Percentiles rank a stretch among this genome's conserved stretches.
These are phyloP conservation scores for Fusarium hostae DNA, from an alignment of 2,329 filamentous ascomycete genomes.

Conservation along the genomic window DNA sequence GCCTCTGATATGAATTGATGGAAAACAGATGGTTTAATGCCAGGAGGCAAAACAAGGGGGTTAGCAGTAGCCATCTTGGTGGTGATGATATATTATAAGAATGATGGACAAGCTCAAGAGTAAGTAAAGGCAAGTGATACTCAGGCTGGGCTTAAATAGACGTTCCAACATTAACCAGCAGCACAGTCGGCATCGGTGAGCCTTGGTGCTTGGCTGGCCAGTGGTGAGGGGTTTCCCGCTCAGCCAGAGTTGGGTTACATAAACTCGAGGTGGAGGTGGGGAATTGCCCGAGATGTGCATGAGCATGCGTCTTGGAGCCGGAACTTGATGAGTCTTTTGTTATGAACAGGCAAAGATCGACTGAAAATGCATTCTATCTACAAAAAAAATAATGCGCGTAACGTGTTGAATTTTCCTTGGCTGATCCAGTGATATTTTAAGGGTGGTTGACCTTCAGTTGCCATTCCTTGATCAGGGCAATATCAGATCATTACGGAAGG, in stretches of 20 bases:
- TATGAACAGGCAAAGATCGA: neutral
- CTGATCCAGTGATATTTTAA: accelerated
- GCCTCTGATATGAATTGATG: slow-evolving; percentile 21
- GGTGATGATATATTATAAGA: neutral
- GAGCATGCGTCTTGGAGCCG: too few relatives aligned
- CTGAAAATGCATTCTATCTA: neutral
- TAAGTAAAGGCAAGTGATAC: neutral
- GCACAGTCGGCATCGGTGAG: accelerated
- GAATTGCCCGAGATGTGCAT: neutral
- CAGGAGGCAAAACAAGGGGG: slow-evolving; percentile 21
- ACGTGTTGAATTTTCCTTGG: neutral
- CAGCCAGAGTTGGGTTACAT: neutral
- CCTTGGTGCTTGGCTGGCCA: too few relatives aligned
- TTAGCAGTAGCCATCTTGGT: neutral
- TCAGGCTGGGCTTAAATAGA: neutral
- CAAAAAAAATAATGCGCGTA: neutral
- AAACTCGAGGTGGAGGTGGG: neutral
- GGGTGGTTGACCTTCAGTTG: too few relatives aligned
- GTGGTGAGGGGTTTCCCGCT: neutral
- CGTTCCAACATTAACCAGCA: accelerated
- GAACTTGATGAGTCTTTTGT: neutral
- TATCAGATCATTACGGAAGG: neutral
- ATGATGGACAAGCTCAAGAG: neutral
- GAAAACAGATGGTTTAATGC: slow-evolving; percentile 2
- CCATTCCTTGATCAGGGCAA: too few relatives aligned